Base-by-base conservation (phyloP, 2,329 filamentous ascomycete genomes). In the Ampelomyces quisqualis region DNA sequence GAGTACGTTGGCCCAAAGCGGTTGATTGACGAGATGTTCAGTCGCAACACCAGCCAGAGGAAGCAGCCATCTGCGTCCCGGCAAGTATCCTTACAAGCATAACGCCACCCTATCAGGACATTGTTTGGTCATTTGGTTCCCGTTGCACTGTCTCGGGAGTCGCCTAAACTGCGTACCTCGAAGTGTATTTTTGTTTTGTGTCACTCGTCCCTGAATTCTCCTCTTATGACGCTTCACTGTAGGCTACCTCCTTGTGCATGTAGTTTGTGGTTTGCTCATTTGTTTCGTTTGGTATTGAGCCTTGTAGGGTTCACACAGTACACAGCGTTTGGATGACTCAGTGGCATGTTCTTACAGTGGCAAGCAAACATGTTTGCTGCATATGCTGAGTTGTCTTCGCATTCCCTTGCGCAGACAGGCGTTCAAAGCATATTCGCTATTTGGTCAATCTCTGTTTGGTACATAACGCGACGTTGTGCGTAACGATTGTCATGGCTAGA, bases 21-120 rank as follows among this genome's bases (percentile, higher is more conserved):
- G 26, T 71, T 85, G 47, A 78, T 85, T 51, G 77, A 81, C 63
- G 80, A 82, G 48, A 76, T 85, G 47, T 82, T 85, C 63, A 74
- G 79, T 60, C 76, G 80, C 18, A 59, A 53, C 33, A 54, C 27
- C 17, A 43, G 40, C 34, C 51, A 57, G 23, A 60, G 46, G 38
- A 64, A 55, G 46, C 60, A 54, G 28, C 46, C 57, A 14, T 55
- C 60, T 29, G 51, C 59, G 38, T 55, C 53, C 42, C 62, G 57
- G 30, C 54, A 55, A 30, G 51, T 48, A 8, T 38, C 51, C 11
- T 41, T 47, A 18, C 47, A 45, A 35, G 49, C 34, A 13, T 49
- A 48, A 38, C 34, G 24, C 34, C 27, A 20, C 23, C 14, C 18
- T 22, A 20, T 33, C 37, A 19, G 36, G 38, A 39, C 22, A 36